Conservation (phyloP, 2,329 filamentous ascomycete genomes). For the Sporothrix humicola region DNA sequence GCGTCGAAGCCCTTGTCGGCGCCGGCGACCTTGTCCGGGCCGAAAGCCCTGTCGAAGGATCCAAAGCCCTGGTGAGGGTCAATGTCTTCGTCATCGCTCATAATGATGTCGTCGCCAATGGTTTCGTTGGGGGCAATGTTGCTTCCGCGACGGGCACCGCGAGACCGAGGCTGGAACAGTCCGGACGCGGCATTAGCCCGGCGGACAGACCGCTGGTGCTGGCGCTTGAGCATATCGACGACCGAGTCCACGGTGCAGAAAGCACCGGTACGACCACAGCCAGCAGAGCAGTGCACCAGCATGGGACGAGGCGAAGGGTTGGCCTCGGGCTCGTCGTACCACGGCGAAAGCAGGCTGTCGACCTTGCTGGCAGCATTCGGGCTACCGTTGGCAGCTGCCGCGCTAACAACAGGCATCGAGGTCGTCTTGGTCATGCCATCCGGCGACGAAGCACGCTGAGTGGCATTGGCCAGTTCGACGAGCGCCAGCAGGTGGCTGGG, state of each 20-base stretch:
- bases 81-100: constrained; percentile 29
- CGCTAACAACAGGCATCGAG: neutral
- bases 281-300: constrained; percentile 93
- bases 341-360: constrained; percentile 48
- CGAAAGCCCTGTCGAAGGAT: too few species aligned
- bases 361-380: constrained; percentile 17
- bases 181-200: neutral
- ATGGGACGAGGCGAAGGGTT: constrained; percentile 67
- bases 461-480: constrained; percentile 84
- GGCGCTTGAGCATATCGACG: constrained; percentile 94
- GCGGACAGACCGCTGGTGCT: constrained; percentile 49
- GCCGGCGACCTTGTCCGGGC: neutral
- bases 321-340: constrained; percentile 66
- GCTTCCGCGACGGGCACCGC: neutral
- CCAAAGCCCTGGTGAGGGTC: neutral
- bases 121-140: constrained; percentile 1
- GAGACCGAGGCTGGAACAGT: neutral
- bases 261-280: constrained; percentile 92
- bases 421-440: neutral
- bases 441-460: constrained; percentile 60
- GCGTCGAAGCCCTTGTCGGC: constrained; percentile 49
- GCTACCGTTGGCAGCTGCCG: neutral
- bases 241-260: constrained; percentile 97
- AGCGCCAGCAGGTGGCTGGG: constrained; percentile 84
- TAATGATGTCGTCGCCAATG: constrained; percentile 25